phyloP scores from a whole-genome alignment of 768 basidiomycete genomes.

The Flagelloscypha sp. region DNA sequence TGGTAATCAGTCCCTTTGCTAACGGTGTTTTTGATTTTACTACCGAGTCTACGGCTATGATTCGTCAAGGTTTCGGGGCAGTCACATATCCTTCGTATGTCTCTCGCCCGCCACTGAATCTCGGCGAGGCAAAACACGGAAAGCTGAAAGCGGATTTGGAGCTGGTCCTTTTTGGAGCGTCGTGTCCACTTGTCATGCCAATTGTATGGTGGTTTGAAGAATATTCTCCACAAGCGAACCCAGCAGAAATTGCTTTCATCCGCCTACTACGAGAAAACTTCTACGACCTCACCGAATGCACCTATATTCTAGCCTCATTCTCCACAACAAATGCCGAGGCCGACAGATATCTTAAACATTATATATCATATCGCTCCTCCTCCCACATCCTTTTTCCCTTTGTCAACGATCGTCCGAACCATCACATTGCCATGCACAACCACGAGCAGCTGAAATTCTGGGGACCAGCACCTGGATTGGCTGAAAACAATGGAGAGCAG shows the following conservation, averaged over 20 bases:
- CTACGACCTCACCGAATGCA: constrained; percentile 10
- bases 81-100: constrained; percentile 10
- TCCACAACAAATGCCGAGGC: constrained; percentile 11
- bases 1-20: constrained; percentile 1
- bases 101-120: constrained; percentile 11
- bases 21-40: constrained; percentile 6
- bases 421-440: constrained; percentile 13
- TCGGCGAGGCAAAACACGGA: constrained; percentile 13
- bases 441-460: constrained; percentile 10
- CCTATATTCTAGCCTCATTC: constrained; percentile 11
- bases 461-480: constrained; percentile 11
- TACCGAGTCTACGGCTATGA: constrained; percentile 1
- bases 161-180: constrained; percentile 9
- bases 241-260: too few species aligned
- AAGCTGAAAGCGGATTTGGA: constrained; percentile 15
- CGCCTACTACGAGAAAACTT: constrained; percentile 9
- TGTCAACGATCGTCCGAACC: constrained; percentile 8
- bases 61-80: constrained; percentile 1
- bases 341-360: constrained; percentile 7
- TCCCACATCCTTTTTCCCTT: constrained; percentile 6
- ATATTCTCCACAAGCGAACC: constrained; percentile 1
- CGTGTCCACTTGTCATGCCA: constrained; percentile 11
- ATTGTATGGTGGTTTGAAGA: constrained; percentile 4
- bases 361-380: constrained; percentile 7
- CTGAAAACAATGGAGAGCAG: constrained; percentile 12